phyloP scores from a whole-genome alignment of 495 filamentous ascomycete genomes.

The Aspergillus affinis region DNA sequence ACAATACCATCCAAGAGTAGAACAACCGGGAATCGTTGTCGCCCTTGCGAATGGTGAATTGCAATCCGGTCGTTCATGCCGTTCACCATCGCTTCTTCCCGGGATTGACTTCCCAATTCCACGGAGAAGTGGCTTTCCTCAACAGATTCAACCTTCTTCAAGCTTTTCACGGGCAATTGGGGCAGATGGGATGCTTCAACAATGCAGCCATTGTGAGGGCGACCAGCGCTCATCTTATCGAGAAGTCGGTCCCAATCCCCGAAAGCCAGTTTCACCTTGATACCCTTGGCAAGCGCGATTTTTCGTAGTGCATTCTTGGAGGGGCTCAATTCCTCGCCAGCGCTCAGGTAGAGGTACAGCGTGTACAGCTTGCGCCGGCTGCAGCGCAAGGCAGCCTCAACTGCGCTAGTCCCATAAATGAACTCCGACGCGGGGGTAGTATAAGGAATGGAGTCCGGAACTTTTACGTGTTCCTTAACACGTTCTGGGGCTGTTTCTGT shows the following conservation, averaged over 20 bases:
- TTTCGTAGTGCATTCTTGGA: conserved; percentile 50
- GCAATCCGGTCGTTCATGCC: conserved; percentile 48
- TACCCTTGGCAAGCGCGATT: conserved; percentile 56
- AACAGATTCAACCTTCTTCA: conserved; percentile 48
- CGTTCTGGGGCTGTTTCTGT: conserved; percentile 37
- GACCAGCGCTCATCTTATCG: conserved; percentile 77
- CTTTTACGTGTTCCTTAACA: conserved; percentile 38
- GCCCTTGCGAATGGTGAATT: conserved; percentile 32
- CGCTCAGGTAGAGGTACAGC: conserved; percentile 67
- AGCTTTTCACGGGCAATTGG: conserved; percentile 61
- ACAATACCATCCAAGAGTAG: conserved; percentile 81
- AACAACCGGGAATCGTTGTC: conserved; percentile 66
- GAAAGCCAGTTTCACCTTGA: conserved; percentile 55
- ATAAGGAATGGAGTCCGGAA: conserved; percentile 66
- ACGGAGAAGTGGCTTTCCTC: conserved; percentile 53
- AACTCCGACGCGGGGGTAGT: conserved; percentile 88
- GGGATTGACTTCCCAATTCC: conserved; percentile 63
- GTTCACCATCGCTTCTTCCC: conserved; percentile 71
- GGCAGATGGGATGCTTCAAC: conserved; percentile 85
- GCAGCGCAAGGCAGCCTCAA: conserved; percentile 76
- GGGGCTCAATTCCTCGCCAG: conserved; percentile 40
- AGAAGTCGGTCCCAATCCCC: conserved; percentile 61
- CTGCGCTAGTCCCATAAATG: conserved; percentile 78
- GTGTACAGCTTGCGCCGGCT: conserved; percentile 74
- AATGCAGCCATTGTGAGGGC: conserved; percentile 88